phyloP scores from a whole-genome alignment of 495 filamentous ascomycete genomes.

The Aspergillus biplanus region DNA sequence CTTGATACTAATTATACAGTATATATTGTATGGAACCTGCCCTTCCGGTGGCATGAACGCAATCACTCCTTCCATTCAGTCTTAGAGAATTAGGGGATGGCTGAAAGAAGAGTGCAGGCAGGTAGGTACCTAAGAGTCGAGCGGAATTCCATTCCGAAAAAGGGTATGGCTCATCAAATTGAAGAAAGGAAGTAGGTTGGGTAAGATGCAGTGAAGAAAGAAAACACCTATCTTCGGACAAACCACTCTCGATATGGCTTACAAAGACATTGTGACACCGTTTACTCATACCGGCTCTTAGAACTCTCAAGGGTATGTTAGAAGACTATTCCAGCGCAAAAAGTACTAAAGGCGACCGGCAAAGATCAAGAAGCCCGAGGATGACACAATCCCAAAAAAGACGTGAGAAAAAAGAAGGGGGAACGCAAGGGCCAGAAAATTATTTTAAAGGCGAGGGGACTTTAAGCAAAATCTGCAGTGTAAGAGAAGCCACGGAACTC shows the following conservation, averaged over 20 bases:
- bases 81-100: slow-evolving; percentile 19
- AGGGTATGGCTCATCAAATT: slow-evolving; percentile 8
- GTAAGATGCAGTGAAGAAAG: slow-evolving; percentile 12
- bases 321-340: slow-evolving; percentile 26
- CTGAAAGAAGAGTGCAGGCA: background rate
- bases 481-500: slow-evolving; percentile 99
- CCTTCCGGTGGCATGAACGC: slow-evolving; percentile 2
- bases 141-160: slow-evolving; percentile 26
- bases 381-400: slow-evolving; percentile 24
- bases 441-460: slow-evolving; percentile 10
- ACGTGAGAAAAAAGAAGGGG: slow-evolving; percentile 22
- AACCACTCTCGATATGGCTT: slow-evolving; percentile 25
- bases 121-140: slow-evolving; percentile 7
- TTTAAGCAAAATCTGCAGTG: slow-evolving; percentile 70
- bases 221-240: slow-evolving; percentile 9
- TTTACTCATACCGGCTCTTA: slow-evolving; percentile 28
- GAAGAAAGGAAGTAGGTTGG: slow-evolving; percentile 15
- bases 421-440: slow-evolving; percentile 19
- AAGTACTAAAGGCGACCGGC: slow-evolving; percentile 20
- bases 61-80: slow-evolving; percentile 20
- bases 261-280: slow-evolving; percentile 20
- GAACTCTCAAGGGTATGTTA: slow-evolving; percentile 39
- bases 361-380: slow-evolving; percentile 27
- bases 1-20: too few species aligned
- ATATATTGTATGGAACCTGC: slow-evolving; percentile 11